Conservation (phyloP, 352 stramenopile species). For the Phytophthora melonis region DNA sequence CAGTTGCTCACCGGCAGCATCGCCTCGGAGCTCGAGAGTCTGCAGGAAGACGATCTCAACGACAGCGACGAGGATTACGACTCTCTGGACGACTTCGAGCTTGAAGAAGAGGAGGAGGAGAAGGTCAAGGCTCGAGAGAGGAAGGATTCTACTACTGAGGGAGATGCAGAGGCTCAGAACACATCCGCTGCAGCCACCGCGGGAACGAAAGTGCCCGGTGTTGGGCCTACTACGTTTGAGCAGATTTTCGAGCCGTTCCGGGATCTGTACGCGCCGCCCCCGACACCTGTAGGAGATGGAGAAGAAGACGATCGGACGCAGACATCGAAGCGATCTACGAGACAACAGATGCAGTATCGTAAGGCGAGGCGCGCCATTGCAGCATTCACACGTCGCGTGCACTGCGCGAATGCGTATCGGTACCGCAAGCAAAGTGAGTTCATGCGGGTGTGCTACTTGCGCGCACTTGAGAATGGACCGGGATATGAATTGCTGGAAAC, state of each 20-base stretch:
- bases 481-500: constrained; percentile 35
- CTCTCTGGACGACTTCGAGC: constrained; percentile 39
- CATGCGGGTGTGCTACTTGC: constrained; percentile 65
- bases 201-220: constrained; percentile 18
- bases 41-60: constrained; percentile 36
- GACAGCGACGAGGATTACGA: constrained; percentile 48
- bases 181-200: not conserved
- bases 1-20: constrained; percentile 25
- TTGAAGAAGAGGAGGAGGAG: constrained; percentile 38
- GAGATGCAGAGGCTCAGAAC: constrained; percentile 19
- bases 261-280: constrained; percentile 53
- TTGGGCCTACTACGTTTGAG: constrained; percentile 44
- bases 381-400: constrained; percentile 46
- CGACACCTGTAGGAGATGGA: not conserved
- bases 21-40: constrained; percentile 40
- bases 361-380: constrained; percentile 46
- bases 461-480: constrained; percentile 53
- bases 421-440: constrained; percentile 76
- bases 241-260: constrained; percentile 67
- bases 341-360: constrained; percentile 27
- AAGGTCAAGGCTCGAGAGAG: constrained; percentile 21
- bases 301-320: not conserved
- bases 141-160: constrained; percentile 24
- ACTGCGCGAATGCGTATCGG: constrained; percentile 57
- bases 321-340: constrained; percentile 2